A percentile compares a stretch with the other conserved stretches of the same genome.
phyloP scores from a whole-genome alignment of 768 basidiomycete genomes.

The Suillus hirtellus region DNA sequence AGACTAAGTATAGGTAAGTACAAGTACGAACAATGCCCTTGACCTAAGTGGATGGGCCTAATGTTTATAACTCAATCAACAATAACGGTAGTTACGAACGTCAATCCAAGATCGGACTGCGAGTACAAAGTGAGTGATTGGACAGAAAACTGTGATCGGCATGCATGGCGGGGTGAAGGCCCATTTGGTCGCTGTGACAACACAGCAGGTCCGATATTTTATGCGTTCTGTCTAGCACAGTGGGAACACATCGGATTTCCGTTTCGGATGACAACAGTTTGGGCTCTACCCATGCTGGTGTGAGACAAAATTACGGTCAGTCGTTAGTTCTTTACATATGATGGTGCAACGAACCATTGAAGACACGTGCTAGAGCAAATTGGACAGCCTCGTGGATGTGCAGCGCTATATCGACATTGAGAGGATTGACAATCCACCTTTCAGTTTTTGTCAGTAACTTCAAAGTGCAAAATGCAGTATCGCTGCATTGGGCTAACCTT shows the following conservation, averaged over 20 bases:
- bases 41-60: neutral
- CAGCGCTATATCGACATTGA: slow-evolving; percentile 44
- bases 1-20: neutral
- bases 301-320: slow-evolving; percentile 18
- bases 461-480: neutral
- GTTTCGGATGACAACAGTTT: slow-evolving; percentile 20
- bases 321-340: neutral
- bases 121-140: slow-evolving; percentile 66
- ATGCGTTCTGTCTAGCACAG: slow-evolving; percentile 20
- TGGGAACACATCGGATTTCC: slow-evolving; percentile 22
- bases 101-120: slow-evolving; percentile 75
- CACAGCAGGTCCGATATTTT: slow-evolving; percentile 4
- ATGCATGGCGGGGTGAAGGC: slow-evolving; percentile 10
- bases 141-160: slow-evolving; percentile 22
- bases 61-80: slow-evolving; percentile 5
- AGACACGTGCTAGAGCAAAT: slow-evolving; percentile 40
- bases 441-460: slow-evolving; percentile 3
- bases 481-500: slow-evolving; percentile 26
- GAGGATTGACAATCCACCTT: slow-evolving; percentile 45
- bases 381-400: slow-evolving; percentile 35
- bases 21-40: neutral
- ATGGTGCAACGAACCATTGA: slow-evolving; percentile 36
- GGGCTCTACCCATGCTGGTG: slow-evolving; percentile 26
- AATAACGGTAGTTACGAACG: neutral
- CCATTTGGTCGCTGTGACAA: neutral